Conservation (phyloP, 2,329 filamentous ascomycete species). For the Penicillium brevicompactum region DNA sequence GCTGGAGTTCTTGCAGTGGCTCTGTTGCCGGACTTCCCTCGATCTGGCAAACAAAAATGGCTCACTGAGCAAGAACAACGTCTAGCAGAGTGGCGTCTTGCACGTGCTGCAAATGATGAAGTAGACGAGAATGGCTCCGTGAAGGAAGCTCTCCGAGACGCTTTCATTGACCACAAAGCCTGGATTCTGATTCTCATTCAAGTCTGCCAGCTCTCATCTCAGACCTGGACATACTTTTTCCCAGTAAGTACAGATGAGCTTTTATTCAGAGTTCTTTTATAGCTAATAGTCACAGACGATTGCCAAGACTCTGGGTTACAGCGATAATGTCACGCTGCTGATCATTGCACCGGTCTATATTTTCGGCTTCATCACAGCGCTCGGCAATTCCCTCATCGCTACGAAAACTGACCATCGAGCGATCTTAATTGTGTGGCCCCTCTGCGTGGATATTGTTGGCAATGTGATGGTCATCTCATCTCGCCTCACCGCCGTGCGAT, state of each 20-base stretch:
- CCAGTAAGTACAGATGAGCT: slow-evolving; percentile 1
- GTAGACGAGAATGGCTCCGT: slow-evolving; percentile 23
- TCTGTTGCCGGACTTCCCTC: slow-evolving; percentile 35
- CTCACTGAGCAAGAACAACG: slow-evolving; percentile 23
- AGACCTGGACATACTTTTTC: slow-evolving; percentile 19
- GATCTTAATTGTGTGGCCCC: slow-evolving; percentile 19
- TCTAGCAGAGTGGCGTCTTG: slow-evolving; percentile 22
- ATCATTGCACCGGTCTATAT: slow-evolving; percentile 25
- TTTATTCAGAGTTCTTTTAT: not conserved
- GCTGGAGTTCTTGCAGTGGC: slow-evolving; percentile 36
- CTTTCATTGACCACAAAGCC: slow-evolving; percentile 18
- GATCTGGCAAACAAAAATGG: slow-evolving; percentile 20
- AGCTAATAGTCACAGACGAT: slow-evolving; percentile 12
- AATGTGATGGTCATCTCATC: slow-evolving; percentile 21
- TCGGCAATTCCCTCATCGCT: slow-evolving; percentile 33
- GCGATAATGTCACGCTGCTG: slow-evolving; percentile 18
- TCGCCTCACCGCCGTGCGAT: slow-evolving; percentile 15
- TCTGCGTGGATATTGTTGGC: slow-evolving; percentile 21
- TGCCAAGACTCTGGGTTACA: slow-evolving; percentile 21
- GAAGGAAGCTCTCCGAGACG: slow-evolving; percentile 17
- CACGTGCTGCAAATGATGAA: slow-evolving; percentile 21
- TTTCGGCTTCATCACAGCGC: slow-evolving; percentile 36
- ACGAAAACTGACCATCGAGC: slow-evolving; percentile 17
- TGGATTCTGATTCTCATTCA: slow-evolving; percentile 21
- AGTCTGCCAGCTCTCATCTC: slow-evolving; percentile 19